These are phyloP conservation scores for Nakataea oryzae DNA, from an alignment of 2,329 filamentous ascomycete genomes.

Conservation along the genomic window DNA sequence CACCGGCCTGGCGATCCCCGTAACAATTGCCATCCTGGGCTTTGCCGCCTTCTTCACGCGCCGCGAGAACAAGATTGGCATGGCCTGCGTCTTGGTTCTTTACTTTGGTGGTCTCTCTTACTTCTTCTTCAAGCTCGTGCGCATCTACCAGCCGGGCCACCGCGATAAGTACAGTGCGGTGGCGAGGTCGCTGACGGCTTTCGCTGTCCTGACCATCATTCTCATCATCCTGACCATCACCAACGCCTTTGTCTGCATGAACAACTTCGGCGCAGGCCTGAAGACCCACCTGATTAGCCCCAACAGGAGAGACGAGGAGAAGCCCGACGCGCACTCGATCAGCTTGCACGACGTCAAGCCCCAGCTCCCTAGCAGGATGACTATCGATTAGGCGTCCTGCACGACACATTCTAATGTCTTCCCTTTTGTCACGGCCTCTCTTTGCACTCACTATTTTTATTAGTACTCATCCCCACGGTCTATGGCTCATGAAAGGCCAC, in stretches of 20 bases:
- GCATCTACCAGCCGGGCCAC: slow-evolving; percentile 70
- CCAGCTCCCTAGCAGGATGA: slow-evolving; percentile 45
- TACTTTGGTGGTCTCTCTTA: slow-evolving; percentile 87
- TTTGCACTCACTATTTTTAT: background rate
- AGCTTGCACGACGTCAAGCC: slow-evolving; percentile 47
- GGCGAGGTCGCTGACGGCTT: slow-evolving; percentile 77
- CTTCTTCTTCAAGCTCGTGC: slow-evolving; percentile 95
- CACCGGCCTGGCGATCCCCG: slow-evolving; percentile 79
- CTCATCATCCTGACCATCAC: slow-evolving; percentile 81
- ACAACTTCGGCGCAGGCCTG: slow-evolving; percentile 82
- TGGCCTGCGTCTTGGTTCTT: slow-evolving; percentile 67
- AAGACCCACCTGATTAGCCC: slow-evolving; percentile 54
- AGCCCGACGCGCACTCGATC: slow-evolving; percentile 43
- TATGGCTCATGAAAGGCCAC: no score
- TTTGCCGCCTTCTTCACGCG: slow-evolving; percentile 78
- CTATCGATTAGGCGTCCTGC: slow-evolving; percentile 38
- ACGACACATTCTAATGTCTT: background rate
- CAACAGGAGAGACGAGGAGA: slow-evolving; percentile 30
- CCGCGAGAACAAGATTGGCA: slow-evolving; percentile 70
- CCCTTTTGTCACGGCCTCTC: background rate
- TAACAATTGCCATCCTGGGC: slow-evolving; percentile 83
- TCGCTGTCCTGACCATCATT: slow-evolving; percentile 85
- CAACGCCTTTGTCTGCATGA: slow-evolving; percentile 78
- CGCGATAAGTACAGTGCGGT: slow-evolving; percentile 61
- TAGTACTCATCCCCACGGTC: background rate